Conservation (phyloP, 768 basidiomycete species). For the Tricholoma furcatifolium region DNA sequence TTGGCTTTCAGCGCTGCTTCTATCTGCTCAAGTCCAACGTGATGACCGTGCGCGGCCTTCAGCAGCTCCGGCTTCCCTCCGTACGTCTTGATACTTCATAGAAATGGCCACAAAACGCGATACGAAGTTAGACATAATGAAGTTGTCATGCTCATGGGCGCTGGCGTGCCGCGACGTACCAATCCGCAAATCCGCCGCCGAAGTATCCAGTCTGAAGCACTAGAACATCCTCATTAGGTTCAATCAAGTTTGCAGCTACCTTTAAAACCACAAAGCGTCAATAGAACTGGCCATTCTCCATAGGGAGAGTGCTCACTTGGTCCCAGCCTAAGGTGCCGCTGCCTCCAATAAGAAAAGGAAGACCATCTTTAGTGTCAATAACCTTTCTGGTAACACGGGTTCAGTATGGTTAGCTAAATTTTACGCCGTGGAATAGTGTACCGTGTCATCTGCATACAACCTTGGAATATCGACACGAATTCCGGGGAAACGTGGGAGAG, state of each 20-base stretch:
- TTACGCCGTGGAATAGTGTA: conserved; percentile 18
- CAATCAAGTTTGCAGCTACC: conserved; percentile 82
- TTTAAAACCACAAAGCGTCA: conserved; percentile 22
- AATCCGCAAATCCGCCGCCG: conserved; percentile 79
- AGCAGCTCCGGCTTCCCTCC: conserved; percentile 78
- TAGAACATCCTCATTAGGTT: conserved; percentile 67
- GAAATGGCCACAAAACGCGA: neutral
- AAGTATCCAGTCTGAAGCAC: conserved; percentile 91
- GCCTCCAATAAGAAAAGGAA: conserved; percentile 84
- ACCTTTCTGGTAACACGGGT: conserved; percentile 45
- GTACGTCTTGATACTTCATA: conserved; percentile 43
- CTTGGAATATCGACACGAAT: conserved; percentile 77
- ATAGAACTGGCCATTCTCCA: neutral
- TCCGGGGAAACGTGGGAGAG: conserved; percentile 82
- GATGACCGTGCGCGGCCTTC: conserved; percentile 65
- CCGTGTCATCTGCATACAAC: conserved; percentile 75
- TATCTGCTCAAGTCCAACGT: conserved; percentile 52
- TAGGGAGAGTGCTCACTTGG: conserved; percentile 40
- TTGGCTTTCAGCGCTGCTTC: conserved; percentile 62
- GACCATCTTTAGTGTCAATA: conserved; percentile 62
- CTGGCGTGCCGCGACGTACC: conserved; percentile 41
- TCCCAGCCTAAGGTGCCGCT: conserved; percentile 93
- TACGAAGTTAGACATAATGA: conserved; percentile 34
- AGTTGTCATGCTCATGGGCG: conserved; percentile 32
- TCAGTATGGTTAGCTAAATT: neutral